phyloP scores from a whole-genome alignment of 2,329 filamentous ascomycete species.

The Cryphonectria radicalis region DNA sequence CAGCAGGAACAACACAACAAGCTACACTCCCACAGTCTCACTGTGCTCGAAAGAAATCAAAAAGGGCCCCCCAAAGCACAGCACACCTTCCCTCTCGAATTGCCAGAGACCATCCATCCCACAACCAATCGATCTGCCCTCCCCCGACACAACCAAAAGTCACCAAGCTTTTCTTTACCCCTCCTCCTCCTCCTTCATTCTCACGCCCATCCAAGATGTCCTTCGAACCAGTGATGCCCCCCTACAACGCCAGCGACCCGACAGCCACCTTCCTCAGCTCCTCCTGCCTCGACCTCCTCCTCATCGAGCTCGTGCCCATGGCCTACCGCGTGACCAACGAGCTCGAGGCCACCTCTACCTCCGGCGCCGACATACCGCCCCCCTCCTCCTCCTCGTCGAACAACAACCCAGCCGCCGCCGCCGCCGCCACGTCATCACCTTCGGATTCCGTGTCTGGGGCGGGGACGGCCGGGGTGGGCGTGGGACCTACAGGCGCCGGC shows the following conservation, averaged over 20 bases:
- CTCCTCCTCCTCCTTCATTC: background rate
- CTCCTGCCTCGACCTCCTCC: slow-evolving; percentile 88
- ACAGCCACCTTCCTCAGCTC: slow-evolving; percentile 76
- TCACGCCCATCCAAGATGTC: slow-evolving; percentile 61
- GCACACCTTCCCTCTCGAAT: background rate
- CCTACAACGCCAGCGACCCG: slow-evolving; percentile 74
- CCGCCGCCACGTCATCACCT: slow-evolving; percentile 8
- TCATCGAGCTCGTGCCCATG: slow-evolving; percentile 96
- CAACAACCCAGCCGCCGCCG: background rate
- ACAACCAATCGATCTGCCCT: no score
- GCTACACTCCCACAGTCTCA: background rate
- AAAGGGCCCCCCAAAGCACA: background rate
- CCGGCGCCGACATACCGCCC: slow-evolving; percentile 1
- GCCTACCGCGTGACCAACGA: slow-evolving; percentile 84
- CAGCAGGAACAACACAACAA: background rate
- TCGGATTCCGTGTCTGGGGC: slow-evolving; percentile 30
- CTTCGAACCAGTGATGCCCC: slow-evolving; percentile 70
- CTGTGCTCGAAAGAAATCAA: background rate
- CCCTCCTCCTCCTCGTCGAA: background rate
- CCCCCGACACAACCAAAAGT: background rate
- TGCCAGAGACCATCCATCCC: no score
- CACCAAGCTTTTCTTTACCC: no score
- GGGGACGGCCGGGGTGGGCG: slow-evolving; percentile 30
- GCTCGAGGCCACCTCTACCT: slow-evolving; percentile 55
- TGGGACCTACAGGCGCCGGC: slow-evolving; percentile 14